These are phyloP conservation scores for Allantophomopsis lycopodina DNA, from an alignment of 2,329 filamentous ascomycete species.

Conservation along the genomic window DNA sequence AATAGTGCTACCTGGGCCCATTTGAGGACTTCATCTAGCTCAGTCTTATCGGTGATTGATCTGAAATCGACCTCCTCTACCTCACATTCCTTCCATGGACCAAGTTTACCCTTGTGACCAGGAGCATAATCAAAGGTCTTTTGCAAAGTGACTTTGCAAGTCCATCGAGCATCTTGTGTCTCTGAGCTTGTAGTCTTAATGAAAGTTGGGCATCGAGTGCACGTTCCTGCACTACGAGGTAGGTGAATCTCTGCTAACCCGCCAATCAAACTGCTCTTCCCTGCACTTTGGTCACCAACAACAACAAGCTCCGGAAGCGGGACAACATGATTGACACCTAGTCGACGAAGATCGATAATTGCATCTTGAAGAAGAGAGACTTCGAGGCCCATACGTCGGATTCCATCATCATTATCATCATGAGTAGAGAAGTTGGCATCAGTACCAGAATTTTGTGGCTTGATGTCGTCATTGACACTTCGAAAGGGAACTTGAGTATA, in stretches of 20 bases:
- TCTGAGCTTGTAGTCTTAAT: slow-evolving; percentile 41
- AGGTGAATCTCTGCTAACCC: slow-evolving; percentile 57
- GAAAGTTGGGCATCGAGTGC: slow-evolving; percentile 69
- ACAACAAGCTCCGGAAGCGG: slow-evolving; percentile 69
- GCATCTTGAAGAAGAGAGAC: slow-evolving; percentile 52
- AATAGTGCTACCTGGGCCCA: slow-evolving; percentile 69
- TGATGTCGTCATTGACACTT: no score
- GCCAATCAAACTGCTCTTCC: slow-evolving; percentile 58
- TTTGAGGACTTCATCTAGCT: slow-evolving; percentile 54
- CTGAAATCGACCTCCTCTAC: slow-evolving; percentile 41
- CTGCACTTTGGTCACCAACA: slow-evolving; percentile 73
- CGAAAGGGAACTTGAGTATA: no score
- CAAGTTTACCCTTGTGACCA: slow-evolving; percentile 32
- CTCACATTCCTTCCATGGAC: slow-evolving; percentile 42
- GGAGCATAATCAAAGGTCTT: slow-evolving; percentile 42
- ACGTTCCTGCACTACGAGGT: slow-evolving; percentile 57
- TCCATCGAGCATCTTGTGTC: slow-evolving; percentile 46
- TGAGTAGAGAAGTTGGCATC: no score
- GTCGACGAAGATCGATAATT: slow-evolving; percentile 52
- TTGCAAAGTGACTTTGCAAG: slow-evolving; percentile 52
- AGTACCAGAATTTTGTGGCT: no score
- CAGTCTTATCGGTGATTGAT: slow-evolving; percentile 40
- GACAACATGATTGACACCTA: slow-evolving; percentile 57
- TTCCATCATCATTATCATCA: not conserved
- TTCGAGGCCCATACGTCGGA: slow-evolving; percentile 28